A percentile compares a stretch with the other conserved stretches of the same genome.
phyloP scores from a whole-genome alignment of 345 rosid genomes.

The Citrus mangshanensis region DNA sequence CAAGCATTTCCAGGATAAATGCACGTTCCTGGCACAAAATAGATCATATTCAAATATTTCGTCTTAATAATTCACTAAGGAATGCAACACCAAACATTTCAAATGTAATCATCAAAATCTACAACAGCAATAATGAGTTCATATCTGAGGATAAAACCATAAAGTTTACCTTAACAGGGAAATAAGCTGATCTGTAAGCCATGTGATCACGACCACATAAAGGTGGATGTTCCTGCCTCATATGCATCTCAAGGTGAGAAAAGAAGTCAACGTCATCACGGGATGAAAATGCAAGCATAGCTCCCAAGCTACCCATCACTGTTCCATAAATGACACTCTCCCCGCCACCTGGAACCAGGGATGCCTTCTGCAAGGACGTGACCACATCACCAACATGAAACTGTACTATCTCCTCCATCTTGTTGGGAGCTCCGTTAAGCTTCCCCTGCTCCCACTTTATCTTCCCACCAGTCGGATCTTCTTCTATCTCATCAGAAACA shows the following conservation, averaged over 20 bases:
- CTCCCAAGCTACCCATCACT: constrained; percentile 93
- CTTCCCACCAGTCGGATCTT: constrained; percentile 96
- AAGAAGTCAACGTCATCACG: constrained; percentile 97
- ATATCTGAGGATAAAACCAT: background rate
- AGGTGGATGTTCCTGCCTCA: constrained; percentile 98
- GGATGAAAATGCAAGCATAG: constrained; percentile 86
- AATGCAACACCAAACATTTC: background rate
- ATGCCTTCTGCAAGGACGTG: constrained; percentile 83
- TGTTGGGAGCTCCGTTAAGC: constrained; percentile 96
- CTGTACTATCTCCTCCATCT: constrained; percentile 93
- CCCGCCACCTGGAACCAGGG: constrained; percentile 91
- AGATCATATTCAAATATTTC: background rate
- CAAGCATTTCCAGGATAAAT: background rate
- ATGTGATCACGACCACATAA: constrained; percentile 86
- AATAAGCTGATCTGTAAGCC: constrained; percentile 94
- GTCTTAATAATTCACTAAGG: background rate
- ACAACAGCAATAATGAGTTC: background rate
- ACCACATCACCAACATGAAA: constrained; percentile 89
- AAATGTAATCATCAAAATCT: background rate
- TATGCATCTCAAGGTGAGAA: constrained; percentile 95
- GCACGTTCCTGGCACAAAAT: background rate
- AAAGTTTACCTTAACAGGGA: constrained; percentile 79
- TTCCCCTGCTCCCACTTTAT: constrained; percentile 99
- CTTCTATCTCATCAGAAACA: constrained; percentile 95
- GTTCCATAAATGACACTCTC: constrained; percentile 89